These are phyloP conservation scores for Candida ulmi DNA, from an alignment of 805 yeast species.

Conservation along the genomic window DNA sequence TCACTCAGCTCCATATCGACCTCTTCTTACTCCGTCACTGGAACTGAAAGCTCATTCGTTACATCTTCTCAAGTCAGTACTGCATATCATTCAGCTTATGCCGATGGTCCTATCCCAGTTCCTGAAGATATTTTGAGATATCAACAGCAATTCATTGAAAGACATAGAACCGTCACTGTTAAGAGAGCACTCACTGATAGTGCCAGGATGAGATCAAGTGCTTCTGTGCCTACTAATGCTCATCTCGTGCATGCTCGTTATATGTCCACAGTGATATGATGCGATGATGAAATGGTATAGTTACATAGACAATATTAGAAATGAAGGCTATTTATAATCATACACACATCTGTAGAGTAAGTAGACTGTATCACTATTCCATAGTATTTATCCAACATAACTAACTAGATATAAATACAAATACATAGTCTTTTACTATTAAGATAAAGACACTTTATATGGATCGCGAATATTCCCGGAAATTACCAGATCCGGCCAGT, in stretches of 20 bases:
- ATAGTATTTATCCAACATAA: too few species aligned
- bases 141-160: slow-evolving; percentile 7
- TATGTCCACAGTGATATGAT: slow-evolving; percentile 5
- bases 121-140: slow-evolving; percentile 10
- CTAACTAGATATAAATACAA: too few species aligned
- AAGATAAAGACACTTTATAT: too few species aligned
- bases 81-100: slow-evolving; percentile 9
- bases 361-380: too few species aligned
- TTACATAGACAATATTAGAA: too few species aligned
- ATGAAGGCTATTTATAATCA: too few species aligned
- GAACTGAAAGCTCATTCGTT: slow-evolving; percentile 1
- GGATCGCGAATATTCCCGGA: too few species aligned
- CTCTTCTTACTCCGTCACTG: slow-evolving; percentile 1
- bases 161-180: slow-evolving; percentile 3
- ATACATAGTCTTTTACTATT: too few species aligned
- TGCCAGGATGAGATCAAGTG: slow-evolving; percentile 2
- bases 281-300: too few species aligned
- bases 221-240: neutral
- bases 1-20: slow-evolving; percentile 17
- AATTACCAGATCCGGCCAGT: too few species aligned
- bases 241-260: slow-evolving; percentile 6
- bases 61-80: slow-evolving; percentile 7
- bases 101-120: slow-evolving; percentile 2
- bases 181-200: slow-evolving; percentile 13
- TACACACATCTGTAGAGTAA: too few species aligned